A percentile compares a stretch with the other conserved stretches of the same genome.
These are phyloP conservation scores for Trichoderma brevicompactum DNA, from an alignment of 2,329 filamentous ascomycete genomes.

Conservation along the genomic window DNA sequence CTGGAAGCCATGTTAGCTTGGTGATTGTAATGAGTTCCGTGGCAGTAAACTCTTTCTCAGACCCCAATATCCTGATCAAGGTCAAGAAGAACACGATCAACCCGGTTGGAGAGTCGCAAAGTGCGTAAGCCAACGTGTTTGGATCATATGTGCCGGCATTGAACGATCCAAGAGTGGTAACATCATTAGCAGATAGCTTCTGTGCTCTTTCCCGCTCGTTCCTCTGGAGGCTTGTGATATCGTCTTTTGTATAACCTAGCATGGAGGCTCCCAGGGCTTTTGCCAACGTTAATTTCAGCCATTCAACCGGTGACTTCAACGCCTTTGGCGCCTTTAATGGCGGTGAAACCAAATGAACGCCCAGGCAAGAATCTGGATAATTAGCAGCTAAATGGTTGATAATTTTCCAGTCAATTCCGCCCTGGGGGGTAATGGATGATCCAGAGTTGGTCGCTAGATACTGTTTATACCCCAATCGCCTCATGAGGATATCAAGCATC, in stretches of 20 bases:
- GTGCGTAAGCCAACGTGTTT: constrained; percentile 61
- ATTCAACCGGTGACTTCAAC: constrained; percentile 50
- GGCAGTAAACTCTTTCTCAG: constrained; percentile 49
- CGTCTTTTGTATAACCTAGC: constrained; percentile 60
- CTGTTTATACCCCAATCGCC: constrained; percentile 58
- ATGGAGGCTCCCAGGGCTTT: constrained; percentile 52
- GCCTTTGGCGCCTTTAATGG: constrained; percentile 55
- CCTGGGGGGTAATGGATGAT: constrained; percentile 50
- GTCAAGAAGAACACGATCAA: constrained; percentile 60
- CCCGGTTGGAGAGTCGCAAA: constrained; percentile 65
- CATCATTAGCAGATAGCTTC: constrained; percentile 28
- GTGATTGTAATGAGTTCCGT: constrained; percentile 64
- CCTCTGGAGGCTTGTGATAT: constrained; percentile 50
- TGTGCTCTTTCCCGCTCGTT: constrained; percentile 32
- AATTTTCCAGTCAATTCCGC: constrained; percentile 57
- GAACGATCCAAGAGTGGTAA: constrained; percentile 39
- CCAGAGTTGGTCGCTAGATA: constrained; percentile 63
- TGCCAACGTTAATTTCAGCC: constrained; percentile 62
- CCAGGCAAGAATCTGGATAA: constrained; percentile 57
- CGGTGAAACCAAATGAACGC: constrained; percentile 64
- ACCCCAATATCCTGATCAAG: constrained; percentile 48
- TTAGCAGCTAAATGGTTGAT: constrained; percentile 53
- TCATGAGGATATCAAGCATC: constrained; percentile 64
- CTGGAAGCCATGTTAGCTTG: constrained; percentile 68
- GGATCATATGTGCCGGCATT: constrained; percentile 48